phyloP scores from a whole-genome alignment of 768 basidiomycete genomes.

The Hemileccinum impolitum region DNA sequence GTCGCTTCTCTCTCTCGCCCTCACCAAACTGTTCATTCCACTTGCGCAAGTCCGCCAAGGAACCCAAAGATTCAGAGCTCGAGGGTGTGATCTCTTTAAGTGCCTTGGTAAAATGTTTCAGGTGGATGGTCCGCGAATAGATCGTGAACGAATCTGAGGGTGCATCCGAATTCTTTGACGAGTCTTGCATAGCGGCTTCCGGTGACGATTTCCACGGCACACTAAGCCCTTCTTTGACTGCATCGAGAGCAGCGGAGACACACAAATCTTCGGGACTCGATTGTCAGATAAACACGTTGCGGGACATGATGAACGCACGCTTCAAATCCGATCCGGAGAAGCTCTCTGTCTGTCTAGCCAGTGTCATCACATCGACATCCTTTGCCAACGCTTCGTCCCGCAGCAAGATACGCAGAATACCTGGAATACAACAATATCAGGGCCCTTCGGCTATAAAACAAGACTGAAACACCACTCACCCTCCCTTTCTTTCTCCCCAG shows the following conservation, averaged over 20 bases:
- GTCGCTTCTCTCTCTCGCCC: conserved; percentile 62
- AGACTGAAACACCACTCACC: conserved; percentile 44
- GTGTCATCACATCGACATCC: conserved; percentile 56
- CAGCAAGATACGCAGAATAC: conserved; percentile 83
- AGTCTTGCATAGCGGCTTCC: conserved; percentile 3
- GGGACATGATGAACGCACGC: conserved; percentile 49
- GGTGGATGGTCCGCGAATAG: conserved; percentile 41
- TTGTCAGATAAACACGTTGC: conserved; percentile 4
- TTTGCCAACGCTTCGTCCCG: conserved; percentile 70
- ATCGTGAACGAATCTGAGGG: conserved; percentile 7
- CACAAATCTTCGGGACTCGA: conserved; percentile 64
- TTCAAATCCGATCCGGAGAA: conserved; percentile 96
- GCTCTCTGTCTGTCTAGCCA: conserved; percentile 73
- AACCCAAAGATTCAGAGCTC: conserved; percentile 77
- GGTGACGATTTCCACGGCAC: conserved; percentile 64
- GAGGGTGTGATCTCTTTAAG: conserved; percentile 89
- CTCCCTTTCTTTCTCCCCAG: conserved; percentile 80
- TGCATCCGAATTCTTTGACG: neutral
- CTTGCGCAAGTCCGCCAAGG: conserved; percentile 69
- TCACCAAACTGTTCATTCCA: conserved; percentile 97
- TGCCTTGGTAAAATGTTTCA: conserved; percentile 77
- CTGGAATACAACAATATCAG: conserved; percentile 37
- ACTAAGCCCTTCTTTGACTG: conserved; percentile 79
- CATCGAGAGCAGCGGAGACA: conserved; percentile 87
- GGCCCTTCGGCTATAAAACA: neutral